These are phyloP conservation scores for Peterozyma xylosa DNA, from an alignment of 805 yeast species.

Conservation along the genomic window DNA sequence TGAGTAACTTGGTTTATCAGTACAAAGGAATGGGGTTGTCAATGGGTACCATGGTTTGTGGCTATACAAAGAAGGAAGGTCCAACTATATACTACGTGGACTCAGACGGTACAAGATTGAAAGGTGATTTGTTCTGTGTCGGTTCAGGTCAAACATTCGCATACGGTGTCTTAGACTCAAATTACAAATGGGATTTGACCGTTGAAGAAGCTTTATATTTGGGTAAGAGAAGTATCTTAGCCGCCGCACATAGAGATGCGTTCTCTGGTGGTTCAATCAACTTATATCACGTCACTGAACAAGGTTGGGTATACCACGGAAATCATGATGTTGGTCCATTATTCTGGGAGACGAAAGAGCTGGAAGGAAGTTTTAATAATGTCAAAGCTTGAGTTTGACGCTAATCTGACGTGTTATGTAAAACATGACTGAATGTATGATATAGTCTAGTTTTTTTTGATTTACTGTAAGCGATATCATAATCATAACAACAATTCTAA, in stretches of 20 bases:
- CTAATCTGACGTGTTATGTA: not conserved
- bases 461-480: no score
- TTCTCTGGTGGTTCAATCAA: conserved; percentile 96
- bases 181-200: conserved; percentile 83
- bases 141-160: conserved; percentile 99
- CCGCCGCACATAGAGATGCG: conserved; percentile 98
- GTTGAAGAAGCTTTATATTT: conserved; percentile 91
- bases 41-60: conserved; percentile 99
- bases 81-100: conserved; percentile 95
- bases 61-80: conserved; percentile 90
- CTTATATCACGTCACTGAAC: conserved; percentile 84
- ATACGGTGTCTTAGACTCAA: conserved; percentile 93
- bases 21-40: conserved; percentile 98
- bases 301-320: conserved; percentile 95
- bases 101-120: conserved; percentile 91
- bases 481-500: not conserved
- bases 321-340: conserved; percentile 86
- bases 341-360: conserved; percentile 86
- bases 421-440: not conserved
- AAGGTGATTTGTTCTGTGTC: conserved; percentile 93
- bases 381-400: conserved; percentile 38
- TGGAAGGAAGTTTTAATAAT: conserved; percentile 85
- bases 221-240: conserved; percentile 92
- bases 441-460: not conserved
- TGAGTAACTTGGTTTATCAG: conserved; percentile 81